Percentiles rank a stretch among this genome's conserved stretches.
Conservation (phyloP, 2,329 filamentous ascomycete species). For the Aspergillus novofumigatus region DNA sequence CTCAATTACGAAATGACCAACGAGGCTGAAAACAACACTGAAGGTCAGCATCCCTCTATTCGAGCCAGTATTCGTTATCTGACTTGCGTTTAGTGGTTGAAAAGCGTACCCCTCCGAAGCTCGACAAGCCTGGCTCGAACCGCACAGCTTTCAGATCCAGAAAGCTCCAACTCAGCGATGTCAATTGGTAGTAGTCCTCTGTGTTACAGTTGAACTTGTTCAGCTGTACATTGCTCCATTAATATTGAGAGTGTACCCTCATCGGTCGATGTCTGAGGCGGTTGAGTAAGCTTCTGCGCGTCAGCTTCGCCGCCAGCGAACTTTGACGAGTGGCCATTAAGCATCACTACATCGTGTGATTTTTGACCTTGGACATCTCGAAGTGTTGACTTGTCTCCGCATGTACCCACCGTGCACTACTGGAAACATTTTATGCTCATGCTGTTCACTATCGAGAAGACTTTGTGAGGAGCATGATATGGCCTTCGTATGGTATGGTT, state of each 20-base stretch:
- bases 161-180: conserved; percentile 91
- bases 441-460: neutral
- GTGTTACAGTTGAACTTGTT: neutral
- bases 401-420: neutral
- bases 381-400: neutral
- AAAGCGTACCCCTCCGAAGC: conserved; percentile 37
- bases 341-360: neutral
- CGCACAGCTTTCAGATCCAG: conserved; percentile 76
- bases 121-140: conserved; percentile 58
- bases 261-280: neutral
- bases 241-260: neutral
- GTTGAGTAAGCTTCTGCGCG: neutral
- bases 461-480: neutral
- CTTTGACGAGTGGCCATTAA: neutral
- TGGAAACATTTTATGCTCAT: neutral
- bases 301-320: neutral
- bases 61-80: conserved; percentile 31
- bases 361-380: neutral
- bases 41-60: conserved; percentile 59
- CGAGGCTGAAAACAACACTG: conserved; percentile 65
- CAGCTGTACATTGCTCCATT: neutral
- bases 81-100: conserved; percentile 29
- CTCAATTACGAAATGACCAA: conserved; percentile 93
- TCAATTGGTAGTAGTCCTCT: conserved; percentile 74
- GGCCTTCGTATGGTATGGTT: neutral